Percentiles rank a stretch among this genome's conserved stretches.
Conservation (phyloP, 2,329 filamentous ascomycete species). For the Fusarium liriodendri region DNA sequence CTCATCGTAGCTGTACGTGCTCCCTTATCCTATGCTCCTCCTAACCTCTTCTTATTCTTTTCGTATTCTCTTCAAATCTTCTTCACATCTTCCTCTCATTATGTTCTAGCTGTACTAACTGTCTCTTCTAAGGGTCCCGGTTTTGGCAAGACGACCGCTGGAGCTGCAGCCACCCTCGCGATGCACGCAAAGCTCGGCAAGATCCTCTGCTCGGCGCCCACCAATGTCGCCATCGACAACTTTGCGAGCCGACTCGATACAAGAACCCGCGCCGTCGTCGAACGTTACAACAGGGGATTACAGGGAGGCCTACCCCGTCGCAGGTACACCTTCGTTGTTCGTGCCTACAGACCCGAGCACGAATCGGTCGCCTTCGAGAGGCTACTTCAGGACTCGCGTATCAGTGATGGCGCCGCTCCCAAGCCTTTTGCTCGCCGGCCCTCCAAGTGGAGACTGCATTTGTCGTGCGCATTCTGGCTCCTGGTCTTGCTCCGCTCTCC, state of each 20-base stretch:
- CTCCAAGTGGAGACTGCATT: conserved; percentile 18
- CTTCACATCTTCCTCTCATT: neutral
- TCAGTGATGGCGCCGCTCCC: too few species aligned
- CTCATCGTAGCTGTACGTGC: conserved; percentile 26
- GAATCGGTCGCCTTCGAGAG: neutral
- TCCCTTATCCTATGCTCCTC: neutral
- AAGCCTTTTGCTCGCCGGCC: too few species aligned
- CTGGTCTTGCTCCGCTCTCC: conserved; percentile 17
- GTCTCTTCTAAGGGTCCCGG: conserved; percentile 18
- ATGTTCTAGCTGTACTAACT: neutral
- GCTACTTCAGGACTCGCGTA: too few species aligned
- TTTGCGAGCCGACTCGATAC: conserved; percentile 17
- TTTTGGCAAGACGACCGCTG: conserved; percentile 31
- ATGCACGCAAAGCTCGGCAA: conserved; percentile 21
- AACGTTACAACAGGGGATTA: conserved; percentile 2
- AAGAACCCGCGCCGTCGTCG: neutral
- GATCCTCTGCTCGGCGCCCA: conserved; percentile 17
- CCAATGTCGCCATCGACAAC: conserved; percentile 20
- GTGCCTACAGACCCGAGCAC: neutral
- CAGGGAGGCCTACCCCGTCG: neutral
- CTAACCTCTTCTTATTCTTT: too few species aligned
- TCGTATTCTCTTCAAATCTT: too few species aligned
- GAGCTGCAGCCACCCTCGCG: conserved; percentile 11
- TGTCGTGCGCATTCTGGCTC: conserved; percentile 26
- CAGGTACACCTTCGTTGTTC: conserved; percentile 7